phyloP scores from a whole-genome alignment of 257 asterid species.

The Lavandula angustifolia region DNA sequence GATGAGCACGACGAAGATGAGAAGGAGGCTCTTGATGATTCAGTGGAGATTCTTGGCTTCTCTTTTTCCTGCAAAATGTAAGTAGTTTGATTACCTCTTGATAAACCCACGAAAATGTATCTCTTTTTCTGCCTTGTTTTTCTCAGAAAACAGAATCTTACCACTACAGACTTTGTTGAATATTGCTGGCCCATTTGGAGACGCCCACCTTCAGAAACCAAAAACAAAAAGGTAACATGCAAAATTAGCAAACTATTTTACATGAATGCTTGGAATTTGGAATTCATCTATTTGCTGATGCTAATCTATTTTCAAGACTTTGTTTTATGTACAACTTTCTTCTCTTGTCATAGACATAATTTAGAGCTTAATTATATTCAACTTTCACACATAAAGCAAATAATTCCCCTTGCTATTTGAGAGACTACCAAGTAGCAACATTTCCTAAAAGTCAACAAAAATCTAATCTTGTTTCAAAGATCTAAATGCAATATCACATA shows the following conservation, averaged over 20 bases:
- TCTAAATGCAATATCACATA: slow-evolving; percentile 8
- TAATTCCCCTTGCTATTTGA: background rate
- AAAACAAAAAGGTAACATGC: slow-evolving; percentile 30
- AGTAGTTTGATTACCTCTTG: slow-evolving; percentile 29
- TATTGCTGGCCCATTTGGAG: slow-evolving; percentile 46
- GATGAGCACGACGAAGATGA: slow-evolving; percentile 75
- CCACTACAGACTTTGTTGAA: slow-evolving; percentile 41
- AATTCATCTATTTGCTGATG: too few relatives aligned
- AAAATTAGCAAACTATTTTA: slow-evolving; percentile 28
- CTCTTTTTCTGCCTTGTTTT: background rate
- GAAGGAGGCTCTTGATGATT: slow-evolving; percentile 62
- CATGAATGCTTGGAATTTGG: background rate
- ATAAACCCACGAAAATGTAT: background rate
- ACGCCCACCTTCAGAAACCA: slow-evolving; percentile 50
- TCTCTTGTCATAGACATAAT: background rate
- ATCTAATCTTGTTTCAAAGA: background rate
- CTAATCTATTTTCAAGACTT: background rate
- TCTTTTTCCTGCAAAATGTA: slow-evolving; percentile 58
- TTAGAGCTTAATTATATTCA: slow-evolving; percentile 5
- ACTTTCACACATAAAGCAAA: background rate
- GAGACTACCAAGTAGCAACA: background rate
- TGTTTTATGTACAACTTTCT: background rate
- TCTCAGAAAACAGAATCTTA: slow-evolving; percentile 34
- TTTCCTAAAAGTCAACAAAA: slow-evolving; percentile 5
- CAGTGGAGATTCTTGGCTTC: slow-evolving; percentile 59